Evolutionary conservation across 768 basidiomycete species (phyloP).

Genomic region (Omphalotus guepiniiformis): DNA sequence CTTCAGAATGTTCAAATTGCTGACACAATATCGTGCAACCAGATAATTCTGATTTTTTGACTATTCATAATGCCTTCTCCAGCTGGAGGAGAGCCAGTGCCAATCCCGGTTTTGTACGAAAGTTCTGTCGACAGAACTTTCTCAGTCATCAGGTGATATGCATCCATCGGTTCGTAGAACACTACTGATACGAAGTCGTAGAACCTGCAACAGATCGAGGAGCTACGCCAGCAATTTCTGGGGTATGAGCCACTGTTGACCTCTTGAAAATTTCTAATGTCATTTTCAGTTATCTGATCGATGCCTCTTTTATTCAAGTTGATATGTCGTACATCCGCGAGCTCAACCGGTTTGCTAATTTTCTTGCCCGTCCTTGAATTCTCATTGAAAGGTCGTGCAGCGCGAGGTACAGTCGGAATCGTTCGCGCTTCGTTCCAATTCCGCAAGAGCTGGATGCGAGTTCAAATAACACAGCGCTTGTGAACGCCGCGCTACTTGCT

Average conservation of each 20-base stretch:
- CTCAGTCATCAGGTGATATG: slow-evolving; percentile 70
- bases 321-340: slow-evolving; percentile 63
- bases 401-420: slow-evolving; percentile 68
- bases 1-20: neutral
- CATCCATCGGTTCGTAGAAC: neutral
- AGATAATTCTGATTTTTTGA: slow-evolving; percentile 96
- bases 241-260: slow-evolving; percentile 35
- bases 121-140: slow-evolving; percentile 78
- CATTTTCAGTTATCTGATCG: slow-evolving; percentile 71
- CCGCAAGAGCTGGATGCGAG: slow-evolving; percentile 71
- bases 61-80: slow-evolving; percentile 85
- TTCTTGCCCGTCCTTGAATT: slow-evolving; percentile 5
- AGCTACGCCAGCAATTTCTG: slow-evolving; percentile 86
- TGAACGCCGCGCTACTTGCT: slow-evolving; percentile 80
- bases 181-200: slow-evolving; percentile 23
- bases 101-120: slow-evolving; percentile 56
- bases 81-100: slow-evolving; percentile 79
- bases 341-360: slow-evolving; percentile 52
- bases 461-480: slow-evolving; percentile 55
- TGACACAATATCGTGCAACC: slow-evolving; percentile 6
- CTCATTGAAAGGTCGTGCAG: slow-evolving; percentile 31
- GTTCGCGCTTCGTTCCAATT: slow-evolving; percentile 70
- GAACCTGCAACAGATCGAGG: slow-evolving; percentile 96
- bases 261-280: slow-evolving; percentile 17
- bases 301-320: slow-evolving; percentile 78